Percentiles rank a stretch among this genome's conserved stretches.
phyloP scores from a whole-genome alignment of 352 stramenopile species.

The Phytophthora idaei region DNA sequence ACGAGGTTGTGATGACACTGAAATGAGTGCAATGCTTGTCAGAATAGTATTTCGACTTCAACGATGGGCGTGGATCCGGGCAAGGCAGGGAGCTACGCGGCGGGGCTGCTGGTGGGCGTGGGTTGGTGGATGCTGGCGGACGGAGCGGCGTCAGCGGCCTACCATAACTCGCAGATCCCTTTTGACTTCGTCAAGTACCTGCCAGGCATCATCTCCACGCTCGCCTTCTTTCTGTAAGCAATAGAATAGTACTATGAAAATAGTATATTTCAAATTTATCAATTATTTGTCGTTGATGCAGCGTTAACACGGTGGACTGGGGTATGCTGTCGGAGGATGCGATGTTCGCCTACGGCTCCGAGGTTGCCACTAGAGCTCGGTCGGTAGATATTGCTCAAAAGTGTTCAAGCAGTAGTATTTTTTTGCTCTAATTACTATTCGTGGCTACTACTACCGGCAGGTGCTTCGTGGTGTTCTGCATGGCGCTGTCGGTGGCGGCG shows the following conservation, averaged over 20 bases:
- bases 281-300: slow-evolving; percentile 15
- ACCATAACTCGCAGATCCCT: slow-evolving; percentile 55
- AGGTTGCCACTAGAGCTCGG: slow-evolving; percentile 53
- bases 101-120: slow-evolving; percentile 55
- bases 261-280: slow-evolving; percentile 1
- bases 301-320: slow-evolving; percentile 70
- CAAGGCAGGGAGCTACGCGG: slow-evolving; percentile 51
- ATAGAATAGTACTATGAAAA: slow-evolving; percentile 6
- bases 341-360: slow-evolving; percentile 46
- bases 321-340: slow-evolving; percentile 63
- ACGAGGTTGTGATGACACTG: background rate
- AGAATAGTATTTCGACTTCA: slow-evolving; percentile 8
- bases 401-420: background rate
- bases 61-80: slow-evolving; percentile 40
- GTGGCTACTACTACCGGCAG: slow-evolving; percentile 17
- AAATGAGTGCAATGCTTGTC: background rate
- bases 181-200: slow-evolving; percentile 69
- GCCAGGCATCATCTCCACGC: slow-evolving; percentile 57
- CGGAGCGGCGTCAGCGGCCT: slow-evolving; percentile 47
- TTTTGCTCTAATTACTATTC: slow-evolving; percentile 5
- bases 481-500: slow-evolving; percentile 45
- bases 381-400: slow-evolving; percentile 13
- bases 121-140: slow-evolving; percentile 73
- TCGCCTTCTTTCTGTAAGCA: slow-evolving; percentile 62
- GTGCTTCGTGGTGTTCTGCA: slow-evolving; percentile 60